Evolutionary conservation across 257 asterid genomes (phyloP).

Genomic region (Lithospermum erythrorhizon): DNA sequence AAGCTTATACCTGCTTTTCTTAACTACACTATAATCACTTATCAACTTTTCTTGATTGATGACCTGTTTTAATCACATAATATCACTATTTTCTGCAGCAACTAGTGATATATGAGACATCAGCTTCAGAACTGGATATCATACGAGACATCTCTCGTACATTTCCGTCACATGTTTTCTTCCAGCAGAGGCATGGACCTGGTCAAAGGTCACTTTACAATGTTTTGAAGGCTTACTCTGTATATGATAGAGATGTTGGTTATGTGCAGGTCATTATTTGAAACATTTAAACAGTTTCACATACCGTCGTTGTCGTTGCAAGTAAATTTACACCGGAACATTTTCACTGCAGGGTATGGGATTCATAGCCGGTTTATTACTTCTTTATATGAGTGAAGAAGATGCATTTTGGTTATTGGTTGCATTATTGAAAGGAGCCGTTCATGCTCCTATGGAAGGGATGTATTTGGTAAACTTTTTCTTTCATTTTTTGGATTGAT

Average conservation of each 20-base stretch:
- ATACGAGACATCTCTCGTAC: conserved; percentile 98
- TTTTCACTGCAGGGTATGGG: conserved; percentile 90
- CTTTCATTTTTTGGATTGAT: not conserved
- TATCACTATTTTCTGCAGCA: conserved; percentile 53
- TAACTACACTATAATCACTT: not conserved
- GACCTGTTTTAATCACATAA: no score
- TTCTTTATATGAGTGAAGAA: conserved; percentile 99
- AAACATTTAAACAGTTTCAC: not conserved
- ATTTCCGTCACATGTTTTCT: conserved; percentile 96
- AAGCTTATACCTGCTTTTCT: not conserved
- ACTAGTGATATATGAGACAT: conserved; percentile 94
- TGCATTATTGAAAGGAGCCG: conserved; percentile 95
- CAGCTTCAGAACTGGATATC: conserved; percentile 94
- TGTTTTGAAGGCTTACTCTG: conserved; percentile 93
- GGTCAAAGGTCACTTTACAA: conserved; percentile 99
- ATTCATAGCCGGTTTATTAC: conserved; percentile 89
- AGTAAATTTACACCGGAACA: not conserved
- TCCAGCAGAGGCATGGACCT: conserved; percentile 99
- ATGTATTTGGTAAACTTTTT: conserved; percentile 59
- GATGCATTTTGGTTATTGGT: conserved; percentile 99
- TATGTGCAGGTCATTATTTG: conserved; percentile 71
- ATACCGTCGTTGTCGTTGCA: not conserved
- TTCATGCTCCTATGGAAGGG: conserved; percentile 99
- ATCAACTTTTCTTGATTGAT: not conserved
- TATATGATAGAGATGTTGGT: conserved; percentile 92